These are phyloP conservation scores for Globisporangium cederbergense DNA, from an alignment of 352 stramenopile genomes.

Conservation along the genomic window DNA sequence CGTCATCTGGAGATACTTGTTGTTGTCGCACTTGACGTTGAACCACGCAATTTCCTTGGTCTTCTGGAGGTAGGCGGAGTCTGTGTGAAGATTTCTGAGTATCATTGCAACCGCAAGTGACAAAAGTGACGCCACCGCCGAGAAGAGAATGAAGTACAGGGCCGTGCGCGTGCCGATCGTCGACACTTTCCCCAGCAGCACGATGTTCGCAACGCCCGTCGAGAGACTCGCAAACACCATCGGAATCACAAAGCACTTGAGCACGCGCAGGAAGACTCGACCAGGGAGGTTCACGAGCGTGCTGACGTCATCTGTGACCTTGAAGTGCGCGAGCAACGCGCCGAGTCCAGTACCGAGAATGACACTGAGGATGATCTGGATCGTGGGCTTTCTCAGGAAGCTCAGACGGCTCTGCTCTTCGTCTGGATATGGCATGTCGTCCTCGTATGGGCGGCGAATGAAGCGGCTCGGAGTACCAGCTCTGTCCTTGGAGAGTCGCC, in stretches of 20 bases:
- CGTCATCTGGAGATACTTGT: constrained; percentile 31
- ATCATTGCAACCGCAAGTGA: constrained; percentile 44
- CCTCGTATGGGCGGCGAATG: constrained; percentile 4
- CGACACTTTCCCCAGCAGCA: constrained; percentile 62
- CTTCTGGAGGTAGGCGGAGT: not conserved
- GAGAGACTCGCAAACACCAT: constrained; percentile 70
- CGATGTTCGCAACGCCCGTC: constrained; percentile 59
- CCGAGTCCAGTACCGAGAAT: constrained; percentile 31
- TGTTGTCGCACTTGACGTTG: constrained; percentile 37
- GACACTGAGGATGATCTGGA: constrained; percentile 40
- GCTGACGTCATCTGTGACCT: constrained; percentile 33
- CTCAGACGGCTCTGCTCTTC: constrained; percentile 20
- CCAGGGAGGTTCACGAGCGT: constrained; percentile 37
- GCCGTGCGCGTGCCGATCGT: constrained; percentile 49
- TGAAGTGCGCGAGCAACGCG: constrained; percentile 27
- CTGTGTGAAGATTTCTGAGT: constrained; percentile 32
- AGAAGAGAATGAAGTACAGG: constrained; percentile 48
- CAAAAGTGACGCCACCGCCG: constrained; percentile 25
- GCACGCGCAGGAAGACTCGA: constrained; percentile 39
- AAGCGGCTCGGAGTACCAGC: constrained; percentile 12
- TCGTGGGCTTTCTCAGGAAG: constrained; percentile 31
- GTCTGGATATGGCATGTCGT: constrained; percentile 5
- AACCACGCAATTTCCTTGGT: constrained; percentile 3
- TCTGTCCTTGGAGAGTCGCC: constrained; percentile 7
- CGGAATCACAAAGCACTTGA: constrained; percentile 55